phyloP scores from a whole-genome alignment of 768 basidiomycete species.

The Collybia sordida region DNA sequence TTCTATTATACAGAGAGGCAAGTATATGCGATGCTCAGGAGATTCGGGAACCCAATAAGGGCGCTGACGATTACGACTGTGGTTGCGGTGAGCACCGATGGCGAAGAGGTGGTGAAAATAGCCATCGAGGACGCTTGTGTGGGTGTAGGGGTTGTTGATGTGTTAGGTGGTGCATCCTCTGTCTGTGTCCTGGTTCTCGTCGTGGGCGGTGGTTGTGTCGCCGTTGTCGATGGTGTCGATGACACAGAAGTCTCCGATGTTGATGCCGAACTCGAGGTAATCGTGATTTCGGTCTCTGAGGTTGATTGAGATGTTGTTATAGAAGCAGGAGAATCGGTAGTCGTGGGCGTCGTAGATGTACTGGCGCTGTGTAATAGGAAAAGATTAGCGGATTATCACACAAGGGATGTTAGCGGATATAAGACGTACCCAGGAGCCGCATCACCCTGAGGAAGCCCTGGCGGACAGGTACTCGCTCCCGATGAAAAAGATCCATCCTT shows the following conservation, averaged over 20 bases:
- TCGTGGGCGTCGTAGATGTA: neutral
- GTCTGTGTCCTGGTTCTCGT: neutral
- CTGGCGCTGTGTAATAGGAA: neutral
- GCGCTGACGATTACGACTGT: neutral
- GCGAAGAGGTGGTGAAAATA: neutral
- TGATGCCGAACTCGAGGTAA: neutral
- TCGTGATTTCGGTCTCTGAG: neutral
- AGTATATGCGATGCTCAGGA: neutral
- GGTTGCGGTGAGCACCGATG: neutral
- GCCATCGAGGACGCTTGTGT: neutral
- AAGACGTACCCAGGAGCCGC: neutral
- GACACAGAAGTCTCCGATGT: neutral
- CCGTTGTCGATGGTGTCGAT: neutral
- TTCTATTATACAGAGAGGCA: neutral
- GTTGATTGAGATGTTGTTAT: neutral
- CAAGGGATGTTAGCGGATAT: neutral
- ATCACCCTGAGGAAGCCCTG: slow-evolving; percentile 1
- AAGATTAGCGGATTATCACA: neutral
- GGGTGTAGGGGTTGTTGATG: neutral
- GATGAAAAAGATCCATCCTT: slow-evolving; percentile 12
- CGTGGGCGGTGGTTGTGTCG: neutral
- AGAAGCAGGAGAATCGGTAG: neutral
- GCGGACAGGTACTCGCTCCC: slow-evolving; percentile 3
- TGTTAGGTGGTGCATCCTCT: neutral
- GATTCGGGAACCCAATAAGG: neutral